phyloP scores from a whole-genome alignment of 108 stramenopile genomes.

The Cyclostephanos tholiformis region DNA sequence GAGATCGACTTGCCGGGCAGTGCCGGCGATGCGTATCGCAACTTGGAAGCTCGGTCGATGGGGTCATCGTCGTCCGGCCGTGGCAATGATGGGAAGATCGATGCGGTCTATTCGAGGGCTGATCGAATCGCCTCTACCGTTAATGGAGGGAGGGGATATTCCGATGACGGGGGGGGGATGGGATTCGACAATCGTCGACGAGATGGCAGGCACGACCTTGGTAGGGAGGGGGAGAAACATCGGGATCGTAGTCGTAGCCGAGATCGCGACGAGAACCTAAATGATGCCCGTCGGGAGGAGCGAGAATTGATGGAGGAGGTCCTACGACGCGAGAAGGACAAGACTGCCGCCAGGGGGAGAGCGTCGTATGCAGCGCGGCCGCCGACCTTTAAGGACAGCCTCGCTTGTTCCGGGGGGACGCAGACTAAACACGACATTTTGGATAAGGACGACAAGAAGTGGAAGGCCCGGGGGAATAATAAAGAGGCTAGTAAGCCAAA shows the following conservation, averaged over 20 bases:
- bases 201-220: conserved; percentile 13
- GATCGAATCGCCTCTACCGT: neutral
- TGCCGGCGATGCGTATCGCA: neutral
- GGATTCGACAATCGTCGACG: conserved; percentile 12
- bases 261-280: conserved; percentile 34
- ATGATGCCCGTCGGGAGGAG: conserved; percentile 33
- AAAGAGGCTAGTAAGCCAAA: conserved; percentile 17
- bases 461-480: conserved; percentile 15
- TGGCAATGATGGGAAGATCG: conserved; percentile 9
- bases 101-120: conserved; percentile 7
- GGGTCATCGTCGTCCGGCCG: conserved; percentile 1
- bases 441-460: conserved; percentile 1
- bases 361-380: conserved; percentile 61
- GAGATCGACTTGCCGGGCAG: conserved; percentile 76
- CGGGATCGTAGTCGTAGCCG: conserved; percentile 52
- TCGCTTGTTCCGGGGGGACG: conserved; percentile 27
- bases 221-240: conserved; percentile 28
- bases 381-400: conserved; percentile 47
- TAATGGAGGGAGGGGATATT: conserved; percentile 6
- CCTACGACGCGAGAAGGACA: conserved; percentile 68
- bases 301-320: conserved; percentile 77
- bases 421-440: conserved; percentile 16
- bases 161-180: conserved; percentile 15
- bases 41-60: too few relatives aligned
- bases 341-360: conserved; percentile 55